Conservation (phyloP, 2,329 filamentous ascomycete genomes). For the Trichoderma atroviride region DNA sequence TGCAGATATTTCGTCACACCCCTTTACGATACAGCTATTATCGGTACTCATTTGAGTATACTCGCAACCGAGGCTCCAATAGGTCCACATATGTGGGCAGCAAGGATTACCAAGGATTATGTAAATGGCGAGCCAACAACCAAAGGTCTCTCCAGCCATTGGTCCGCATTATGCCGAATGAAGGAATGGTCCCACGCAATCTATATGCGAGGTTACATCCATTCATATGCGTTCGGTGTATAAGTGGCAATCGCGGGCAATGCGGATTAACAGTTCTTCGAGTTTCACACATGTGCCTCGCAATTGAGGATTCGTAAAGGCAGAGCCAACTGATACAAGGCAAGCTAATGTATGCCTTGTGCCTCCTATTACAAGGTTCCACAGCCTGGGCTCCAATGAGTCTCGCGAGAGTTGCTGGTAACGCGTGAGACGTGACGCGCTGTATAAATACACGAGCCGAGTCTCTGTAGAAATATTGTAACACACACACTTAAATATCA, state of each 20-base stretch:
- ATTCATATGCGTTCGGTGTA: not conserved
- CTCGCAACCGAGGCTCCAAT: not conserved
- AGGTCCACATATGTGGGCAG: not conserved
- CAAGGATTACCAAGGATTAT: slow-evolving; percentile 4
- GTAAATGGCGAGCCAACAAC: not conserved
- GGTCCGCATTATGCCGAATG: not conserved
- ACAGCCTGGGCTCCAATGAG: not conserved
- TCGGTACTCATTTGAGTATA: not conserved
- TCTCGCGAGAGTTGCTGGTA: not conserved
- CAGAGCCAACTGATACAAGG: not conserved
- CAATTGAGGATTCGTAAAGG: not conserved
- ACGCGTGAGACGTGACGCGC: not conserved
- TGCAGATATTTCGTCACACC: not conserved
- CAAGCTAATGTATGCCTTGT: not conserved
- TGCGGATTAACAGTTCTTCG: not conserved
- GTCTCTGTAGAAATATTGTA: not conserved
- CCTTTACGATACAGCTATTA: not conserved
- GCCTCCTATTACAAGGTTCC: not conserved
- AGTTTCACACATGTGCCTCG: not conserved
- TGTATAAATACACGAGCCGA: not conserved
- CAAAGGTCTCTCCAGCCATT: not conserved
- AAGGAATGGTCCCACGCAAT: not conserved
- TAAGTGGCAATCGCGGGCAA: slow-evolving; percentile 1
- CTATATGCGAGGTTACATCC: not conserved
- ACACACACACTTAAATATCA: no score